Conservation (phyloP, 345 rosid genomes). For the Eutrema japonicum region DNA sequence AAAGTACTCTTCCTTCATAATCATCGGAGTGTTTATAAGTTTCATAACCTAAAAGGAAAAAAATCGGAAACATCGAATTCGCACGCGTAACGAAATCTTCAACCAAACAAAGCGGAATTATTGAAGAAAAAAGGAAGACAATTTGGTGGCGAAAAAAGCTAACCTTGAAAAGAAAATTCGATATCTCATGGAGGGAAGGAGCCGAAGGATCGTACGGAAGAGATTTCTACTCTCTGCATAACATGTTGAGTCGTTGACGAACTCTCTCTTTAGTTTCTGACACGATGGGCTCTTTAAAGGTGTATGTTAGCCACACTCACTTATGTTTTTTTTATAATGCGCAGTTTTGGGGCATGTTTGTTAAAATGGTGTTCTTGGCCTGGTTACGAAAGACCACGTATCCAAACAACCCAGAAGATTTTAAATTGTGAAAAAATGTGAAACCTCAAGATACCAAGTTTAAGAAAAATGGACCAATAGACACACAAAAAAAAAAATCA, state of each 20-base stretch:
- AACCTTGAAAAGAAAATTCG: constrained; percentile 17
- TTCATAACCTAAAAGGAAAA: constrained; percentile 4
- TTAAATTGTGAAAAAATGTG: too few species aligned
- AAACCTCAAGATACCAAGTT: too few species aligned
- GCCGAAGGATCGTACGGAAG: neutral
- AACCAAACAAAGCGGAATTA: neutral
- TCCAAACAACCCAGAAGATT: constrained; percentile 35
- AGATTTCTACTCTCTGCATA: constrained; percentile 5
- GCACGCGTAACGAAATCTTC: neutral
- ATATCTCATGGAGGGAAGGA: constrained; percentile 8
- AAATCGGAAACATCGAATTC: neutral
- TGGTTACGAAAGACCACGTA: constrained; percentile 5
- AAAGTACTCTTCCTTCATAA: neutral
- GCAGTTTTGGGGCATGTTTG: constrained; percentile 4
- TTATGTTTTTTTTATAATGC: neutral
- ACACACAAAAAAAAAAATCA: too few species aligned
- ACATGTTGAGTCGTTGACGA: neutral
- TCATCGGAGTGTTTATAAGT: neutral
- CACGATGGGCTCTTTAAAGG: neutral
- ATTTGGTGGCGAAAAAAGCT: neutral
- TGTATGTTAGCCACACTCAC: neutral
- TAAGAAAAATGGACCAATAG: too few species aligned
- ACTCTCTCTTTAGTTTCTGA: neutral
- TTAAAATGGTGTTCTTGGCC: neutral
- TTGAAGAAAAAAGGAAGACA: too few species aligned